phyloP scores from a whole-genome alignment of 2,329 filamentous ascomycete genomes.

The Apiospora pterosperma region DNA sequence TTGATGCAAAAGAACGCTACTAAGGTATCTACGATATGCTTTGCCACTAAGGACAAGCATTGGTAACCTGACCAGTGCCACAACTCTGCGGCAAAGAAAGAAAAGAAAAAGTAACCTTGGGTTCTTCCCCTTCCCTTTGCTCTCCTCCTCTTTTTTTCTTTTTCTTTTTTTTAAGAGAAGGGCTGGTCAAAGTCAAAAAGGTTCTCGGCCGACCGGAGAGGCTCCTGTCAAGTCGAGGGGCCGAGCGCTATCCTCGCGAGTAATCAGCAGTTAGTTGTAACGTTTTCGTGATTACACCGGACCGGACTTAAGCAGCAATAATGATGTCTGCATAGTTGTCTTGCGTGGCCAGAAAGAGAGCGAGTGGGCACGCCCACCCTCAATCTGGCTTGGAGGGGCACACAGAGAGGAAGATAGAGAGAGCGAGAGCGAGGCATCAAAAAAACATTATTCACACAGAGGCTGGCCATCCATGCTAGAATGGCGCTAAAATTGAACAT shows the following conservation, averaged over 20 bases:
- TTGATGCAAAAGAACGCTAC: conserved; percentile 1
- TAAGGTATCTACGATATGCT: not conserved
- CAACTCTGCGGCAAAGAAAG: not conserved
- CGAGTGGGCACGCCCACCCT: not conserved
- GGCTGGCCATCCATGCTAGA: conserved; percentile 1
- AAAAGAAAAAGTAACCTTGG: not conserved
- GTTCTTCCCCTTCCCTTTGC: not conserved
- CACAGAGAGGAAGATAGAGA: not conserved
- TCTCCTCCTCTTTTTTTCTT: not conserved
- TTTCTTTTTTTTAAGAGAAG: not conserved
- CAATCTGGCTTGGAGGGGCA: not conserved
- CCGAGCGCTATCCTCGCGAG: not conserved
- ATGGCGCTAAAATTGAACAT: conserved; percentile 3
- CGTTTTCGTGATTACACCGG: not conserved
- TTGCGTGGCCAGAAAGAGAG: not conserved
- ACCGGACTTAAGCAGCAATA: not conserved
- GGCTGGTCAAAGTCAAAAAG: not conserved
- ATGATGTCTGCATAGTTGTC: not conserved
- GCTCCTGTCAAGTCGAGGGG: not conserved
- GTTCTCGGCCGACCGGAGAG: not conserved
- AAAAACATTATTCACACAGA: not conserved
- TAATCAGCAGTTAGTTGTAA: not conserved
- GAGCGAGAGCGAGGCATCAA: not conserved
- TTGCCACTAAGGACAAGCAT: not conserved
- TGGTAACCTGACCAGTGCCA: not conserved